Conservation (phyloP, 306 rosid genomes). For the Carpinus fangiana region DNA sequence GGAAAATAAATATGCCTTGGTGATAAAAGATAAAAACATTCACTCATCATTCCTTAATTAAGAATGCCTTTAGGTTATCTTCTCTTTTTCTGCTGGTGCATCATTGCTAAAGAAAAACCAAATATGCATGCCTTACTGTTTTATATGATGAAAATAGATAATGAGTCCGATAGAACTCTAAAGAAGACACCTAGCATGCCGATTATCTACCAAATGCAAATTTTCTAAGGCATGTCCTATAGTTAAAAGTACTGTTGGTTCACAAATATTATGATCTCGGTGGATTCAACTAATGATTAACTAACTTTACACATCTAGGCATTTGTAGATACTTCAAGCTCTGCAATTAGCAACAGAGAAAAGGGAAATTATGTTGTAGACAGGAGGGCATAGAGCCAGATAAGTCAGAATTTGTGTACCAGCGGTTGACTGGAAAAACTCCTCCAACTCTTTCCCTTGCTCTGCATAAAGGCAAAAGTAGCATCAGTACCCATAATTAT, state of each 20-base stretch:
- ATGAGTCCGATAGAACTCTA: not conserved
- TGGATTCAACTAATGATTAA: not conserved
- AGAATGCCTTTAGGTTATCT: not conserved
- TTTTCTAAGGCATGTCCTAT: not conserved
- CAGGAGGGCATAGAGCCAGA: not conserved
- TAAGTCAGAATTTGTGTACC: constrained; percentile 42
- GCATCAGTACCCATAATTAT: constrained; percentile 8
- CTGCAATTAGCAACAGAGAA: constrained; percentile 6
- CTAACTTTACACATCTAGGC: not conserved
- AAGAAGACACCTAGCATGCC: not conserved
- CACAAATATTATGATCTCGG: not conserved
- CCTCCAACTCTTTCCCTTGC: constrained; percentile 78
- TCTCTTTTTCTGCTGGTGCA: not conserved
- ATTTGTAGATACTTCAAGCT: not conserved
- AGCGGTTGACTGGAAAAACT: constrained; percentile 84
- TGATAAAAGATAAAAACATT: not conserved
- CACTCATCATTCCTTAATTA: not conserved
- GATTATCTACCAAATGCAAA: not conserved
- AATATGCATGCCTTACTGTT: not conserved
- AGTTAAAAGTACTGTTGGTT: not conserved
- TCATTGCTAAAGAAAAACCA: not conserved
- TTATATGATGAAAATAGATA: not conserved
- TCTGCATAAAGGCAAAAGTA: constrained; percentile 43
- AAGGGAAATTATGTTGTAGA: not conserved
- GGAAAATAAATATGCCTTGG: not conserved